Conservation (phyloP, 2,329 filamentous ascomycete species). For the Lasiodiplodia sp. region DNA sequence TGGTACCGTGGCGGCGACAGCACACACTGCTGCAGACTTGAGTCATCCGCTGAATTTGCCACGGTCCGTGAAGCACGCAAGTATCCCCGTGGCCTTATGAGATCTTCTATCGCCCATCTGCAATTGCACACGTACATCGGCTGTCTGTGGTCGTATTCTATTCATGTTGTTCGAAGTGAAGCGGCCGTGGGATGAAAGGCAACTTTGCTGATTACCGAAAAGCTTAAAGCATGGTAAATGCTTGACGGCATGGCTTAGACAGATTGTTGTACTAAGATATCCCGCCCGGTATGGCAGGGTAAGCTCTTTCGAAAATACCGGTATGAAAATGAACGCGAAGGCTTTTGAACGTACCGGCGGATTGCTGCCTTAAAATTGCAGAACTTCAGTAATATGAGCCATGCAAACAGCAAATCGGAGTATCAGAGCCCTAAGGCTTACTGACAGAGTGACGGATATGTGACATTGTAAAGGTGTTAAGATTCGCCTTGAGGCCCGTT, state of each 20-base stretch:
- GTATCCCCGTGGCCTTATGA: neutral
- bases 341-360: neutral
- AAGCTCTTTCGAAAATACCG: neutral
- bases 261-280: neutral
- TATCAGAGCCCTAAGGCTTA: neutral
- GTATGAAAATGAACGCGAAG: neutral
- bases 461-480: neutral
- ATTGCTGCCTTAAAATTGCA: too few relatives aligned
- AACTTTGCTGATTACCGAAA: too few relatives aligned
- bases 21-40: neutral
- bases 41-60: neutral
- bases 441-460: neutral
- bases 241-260: too few relatives aligned
- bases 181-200: neutral
- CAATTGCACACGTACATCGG: neutral
- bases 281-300: neutral
- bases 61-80: neutral
- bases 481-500: neutral
- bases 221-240: too few relatives aligned
- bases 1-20: neutral
- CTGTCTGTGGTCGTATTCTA: neutral
- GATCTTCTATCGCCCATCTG: neutral
- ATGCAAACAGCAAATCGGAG: neutral
- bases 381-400: too few relatives aligned
- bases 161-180: neutral